Conservation (phyloP, 2,329 filamentous ascomycete genomes). For the Blastomyces gilchristii region DNA sequence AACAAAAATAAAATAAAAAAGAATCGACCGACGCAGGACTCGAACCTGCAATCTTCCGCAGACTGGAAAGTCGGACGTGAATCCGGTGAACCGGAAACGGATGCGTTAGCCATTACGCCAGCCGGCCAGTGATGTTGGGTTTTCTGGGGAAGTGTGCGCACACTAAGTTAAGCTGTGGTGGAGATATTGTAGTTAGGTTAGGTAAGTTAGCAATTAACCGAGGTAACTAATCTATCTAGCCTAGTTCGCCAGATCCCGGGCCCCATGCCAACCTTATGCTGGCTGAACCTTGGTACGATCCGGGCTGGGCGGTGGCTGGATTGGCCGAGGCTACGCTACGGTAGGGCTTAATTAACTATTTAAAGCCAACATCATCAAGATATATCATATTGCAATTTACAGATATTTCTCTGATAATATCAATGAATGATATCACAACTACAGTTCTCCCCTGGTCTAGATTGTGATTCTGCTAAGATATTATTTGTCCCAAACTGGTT, state of each 20-base stretch:
- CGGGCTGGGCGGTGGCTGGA: neutral
- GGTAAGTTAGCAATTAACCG: no score
- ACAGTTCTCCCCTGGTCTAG: no score
- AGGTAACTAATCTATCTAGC: no score
- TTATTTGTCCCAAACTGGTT: neutral
- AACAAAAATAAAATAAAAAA: slow-evolving; percentile 3
- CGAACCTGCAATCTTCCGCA: slow-evolving; percentile 18
- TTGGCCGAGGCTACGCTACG: no score
- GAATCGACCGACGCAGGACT: slow-evolving; percentile 15
- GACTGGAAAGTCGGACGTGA: neutral
- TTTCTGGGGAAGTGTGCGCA: neutral
- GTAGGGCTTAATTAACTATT: no score
- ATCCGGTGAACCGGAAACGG: slow-evolving; percentile 12
- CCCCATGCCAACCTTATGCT: neutral
- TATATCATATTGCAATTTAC: no score
- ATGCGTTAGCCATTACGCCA: slow-evolving; percentile 17
- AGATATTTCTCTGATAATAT: no score
- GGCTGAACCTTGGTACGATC: neutral
- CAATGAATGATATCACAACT: no score
- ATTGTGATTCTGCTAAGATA: neutral
- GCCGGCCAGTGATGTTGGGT: slow-evolving; percentile 9
- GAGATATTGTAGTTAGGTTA: no score
- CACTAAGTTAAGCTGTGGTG: no score
- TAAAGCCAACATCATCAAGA: no score
- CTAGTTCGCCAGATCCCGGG: no score